Conservation (phyloP, 257 asterid genomes). For the Anisodus acutangulus region DNA sequence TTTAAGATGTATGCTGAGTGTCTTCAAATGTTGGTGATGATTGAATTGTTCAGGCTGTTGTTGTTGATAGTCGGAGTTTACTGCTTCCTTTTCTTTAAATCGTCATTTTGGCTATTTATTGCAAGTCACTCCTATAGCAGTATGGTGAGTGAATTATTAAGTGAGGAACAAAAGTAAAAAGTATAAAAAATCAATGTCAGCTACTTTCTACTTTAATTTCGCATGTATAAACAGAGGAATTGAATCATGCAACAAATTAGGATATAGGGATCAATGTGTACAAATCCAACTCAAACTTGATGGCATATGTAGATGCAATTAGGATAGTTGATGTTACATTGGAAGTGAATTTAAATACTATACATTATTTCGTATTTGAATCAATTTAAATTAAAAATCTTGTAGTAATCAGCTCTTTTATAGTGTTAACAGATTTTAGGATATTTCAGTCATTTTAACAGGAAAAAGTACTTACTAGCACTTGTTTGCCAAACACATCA, state of each 20-base stretch:
- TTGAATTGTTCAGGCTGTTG: background rate
- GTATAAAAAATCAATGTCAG: no score
- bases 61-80: background rate
- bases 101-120: no score
- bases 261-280: no score
- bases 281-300: no score
- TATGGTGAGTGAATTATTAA: no score
- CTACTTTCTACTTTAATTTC: no score
- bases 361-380: background rate
- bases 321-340: no score
- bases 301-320: no score
- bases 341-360: background rate
- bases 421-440: background rate
- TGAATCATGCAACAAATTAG: no score
- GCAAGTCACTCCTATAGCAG: background rate
- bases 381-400: background rate
- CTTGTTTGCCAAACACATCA: background rate
- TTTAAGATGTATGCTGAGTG: background rate
- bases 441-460: background rate
- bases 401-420: background rate
- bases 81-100: background rate
- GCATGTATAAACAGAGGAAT: no score
- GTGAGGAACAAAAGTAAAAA: no score
- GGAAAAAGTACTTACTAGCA: background rate
- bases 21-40: background rate